phyloP scores from a whole-genome alignment of 768 basidiomycete species.

The Xerocomellus dryophilus region DNA sequence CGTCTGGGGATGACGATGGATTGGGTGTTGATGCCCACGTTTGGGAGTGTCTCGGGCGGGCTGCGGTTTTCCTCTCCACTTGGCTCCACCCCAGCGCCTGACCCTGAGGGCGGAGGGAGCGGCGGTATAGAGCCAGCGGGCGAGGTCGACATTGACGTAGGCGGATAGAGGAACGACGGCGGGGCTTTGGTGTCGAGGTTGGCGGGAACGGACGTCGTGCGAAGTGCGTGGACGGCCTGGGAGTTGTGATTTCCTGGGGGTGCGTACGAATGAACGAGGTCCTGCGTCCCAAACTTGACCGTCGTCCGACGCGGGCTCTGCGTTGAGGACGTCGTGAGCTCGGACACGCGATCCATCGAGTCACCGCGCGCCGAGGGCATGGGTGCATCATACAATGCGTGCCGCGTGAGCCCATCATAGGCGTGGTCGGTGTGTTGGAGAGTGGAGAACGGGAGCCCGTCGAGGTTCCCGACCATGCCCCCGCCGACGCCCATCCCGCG shows the following conservation, averaged over 20 bases:
- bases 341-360: conserved; percentile 41
- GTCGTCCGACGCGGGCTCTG: conserved; percentile 44
- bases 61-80: conserved; percentile 2
- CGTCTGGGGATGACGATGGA: conserved; percentile 25
- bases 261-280: conserved; percentile 73
- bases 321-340: conserved; percentile 26
- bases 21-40: conserved; percentile 20
- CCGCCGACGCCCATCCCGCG: conserved; percentile 25
- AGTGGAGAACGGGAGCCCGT: conserved; percentile 22
- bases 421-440: conserved; percentile 31
- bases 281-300: conserved; percentile 76
- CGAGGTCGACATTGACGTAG: conserved; percentile 3
- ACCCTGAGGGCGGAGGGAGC: conserved; percentile 14
- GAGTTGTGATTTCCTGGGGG: conserved; percentile 50
- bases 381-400: conserved; percentile 87
- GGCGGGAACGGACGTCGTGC: conserved; percentile 16
- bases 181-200: conserved; percentile 14
- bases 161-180: conserved; percentile 26
- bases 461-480: conserved; percentile 28
- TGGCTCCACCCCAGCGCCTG: not conserved
- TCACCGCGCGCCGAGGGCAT: conserved; percentile 45
- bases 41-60: conserved; percentile 21
- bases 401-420: conserved; percentile 61
- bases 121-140: conserved; percentile 6
- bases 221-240: conserved; percentile 39